phyloP scores from a whole-genome alignment of 768 basidiomycete genomes.

The Crepidotus variabilis region DNA sequence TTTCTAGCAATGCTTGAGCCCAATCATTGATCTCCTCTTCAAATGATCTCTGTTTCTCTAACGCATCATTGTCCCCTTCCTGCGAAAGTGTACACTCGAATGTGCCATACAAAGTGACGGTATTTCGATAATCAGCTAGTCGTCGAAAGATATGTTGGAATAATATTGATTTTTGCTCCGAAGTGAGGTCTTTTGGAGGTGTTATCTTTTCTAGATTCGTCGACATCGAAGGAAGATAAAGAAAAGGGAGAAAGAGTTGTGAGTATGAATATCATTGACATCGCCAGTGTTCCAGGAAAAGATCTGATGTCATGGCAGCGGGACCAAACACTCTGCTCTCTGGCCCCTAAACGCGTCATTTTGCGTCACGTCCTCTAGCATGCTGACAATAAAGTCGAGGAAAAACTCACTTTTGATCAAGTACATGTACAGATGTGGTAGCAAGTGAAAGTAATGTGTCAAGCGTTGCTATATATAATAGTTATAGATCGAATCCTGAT shows the following conservation, averaged over 20 bases:
- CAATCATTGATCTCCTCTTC: constrained; percentile 35
- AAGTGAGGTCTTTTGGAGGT: constrained; percentile 37
- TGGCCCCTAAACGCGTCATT: not conserved
- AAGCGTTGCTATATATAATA: no score
- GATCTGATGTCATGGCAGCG: not conserved
- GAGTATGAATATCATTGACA: not conserved
- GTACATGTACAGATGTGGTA: no score
- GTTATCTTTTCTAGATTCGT: constrained; percentile 23
- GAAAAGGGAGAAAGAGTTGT: not conserved
- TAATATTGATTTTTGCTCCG: constrained; percentile 28
- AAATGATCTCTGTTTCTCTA: constrained; percentile 25
- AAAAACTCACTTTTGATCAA: no score
- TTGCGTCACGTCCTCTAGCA: not conserved
- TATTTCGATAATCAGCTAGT: constrained; percentile 45
- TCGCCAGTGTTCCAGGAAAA: no score
- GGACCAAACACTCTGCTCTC: not conserved
- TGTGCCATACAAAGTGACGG: constrained; percentile 32
- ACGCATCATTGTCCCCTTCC: constrained; percentile 4
- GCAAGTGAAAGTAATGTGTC: no score
- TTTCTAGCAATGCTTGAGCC: constrained; percentile 38
- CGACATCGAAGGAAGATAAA: constrained; percentile 5
- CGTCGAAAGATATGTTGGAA: constrained; percentile 41
- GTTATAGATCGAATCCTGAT: no score
- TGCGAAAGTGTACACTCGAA: constrained; percentile 23
- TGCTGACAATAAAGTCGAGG: no score